A percentile compares a stretch with the other conserved stretches of the same genome.
phyloP scores from a whole-genome alignment of 2,329 filamentous ascomycete genomes.

The Fusarium graminum region DNA sequence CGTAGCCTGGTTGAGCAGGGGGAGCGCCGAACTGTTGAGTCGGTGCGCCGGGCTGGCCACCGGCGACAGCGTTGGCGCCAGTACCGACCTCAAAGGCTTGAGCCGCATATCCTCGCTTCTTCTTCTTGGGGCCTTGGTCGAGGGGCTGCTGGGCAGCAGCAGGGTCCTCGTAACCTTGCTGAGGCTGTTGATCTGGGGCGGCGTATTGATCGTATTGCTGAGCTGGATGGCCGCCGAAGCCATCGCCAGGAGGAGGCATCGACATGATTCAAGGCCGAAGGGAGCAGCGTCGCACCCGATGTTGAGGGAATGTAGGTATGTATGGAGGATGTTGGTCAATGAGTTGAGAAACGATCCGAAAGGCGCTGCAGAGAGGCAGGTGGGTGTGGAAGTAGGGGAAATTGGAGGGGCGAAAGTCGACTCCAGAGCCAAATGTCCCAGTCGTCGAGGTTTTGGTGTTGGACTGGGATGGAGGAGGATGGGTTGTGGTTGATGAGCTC shows the following conservation, averaged over 20 bases:
- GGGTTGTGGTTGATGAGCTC: slow-evolving; percentile 47
- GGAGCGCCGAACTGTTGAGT: slow-evolving; percentile 62
- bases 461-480: slow-evolving; percentile 41
- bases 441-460: slow-evolving; percentile 36
- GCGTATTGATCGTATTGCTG: slow-evolving; percentile 63
- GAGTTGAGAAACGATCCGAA: slow-evolving; percentile 16
- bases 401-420: slow-evolving; percentile 20
- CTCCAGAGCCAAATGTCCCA: slow-evolving; percentile 44
- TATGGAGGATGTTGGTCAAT: slow-evolving; percentile 36
- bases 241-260: slow-evolving; percentile 66
- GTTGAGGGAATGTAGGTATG: slow-evolving; percentile 28
- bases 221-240: slow-evolving; percentile 55
- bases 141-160: slow-evolving; percentile 47
- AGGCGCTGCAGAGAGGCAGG: slow-evolving; percentile 29
- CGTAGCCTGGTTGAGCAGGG: slow-evolving; percentile 65
- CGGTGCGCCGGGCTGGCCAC: slow-evolving; percentile 59
- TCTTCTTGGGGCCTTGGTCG: slow-evolving; percentile 72
- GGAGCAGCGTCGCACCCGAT: slow-evolving; percentile 48
- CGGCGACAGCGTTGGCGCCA: slow-evolving; percentile 80
- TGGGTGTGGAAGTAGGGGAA: slow-evolving; percentile 8
- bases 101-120: slow-evolving; percentile 94
- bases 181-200: slow-evolving; percentile 56
- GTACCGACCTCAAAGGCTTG: slow-evolving; percentile 93
- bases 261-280: slow-evolving; percentile 62
- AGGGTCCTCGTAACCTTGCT: slow-evolving; percentile 56